A percentile compares a stretch with the other conserved stretches of the same genome.
Evolutionary conservation across 768 basidiomycete species (phyloP).

Genomic region (Pulveroboletus sp.): DNA sequence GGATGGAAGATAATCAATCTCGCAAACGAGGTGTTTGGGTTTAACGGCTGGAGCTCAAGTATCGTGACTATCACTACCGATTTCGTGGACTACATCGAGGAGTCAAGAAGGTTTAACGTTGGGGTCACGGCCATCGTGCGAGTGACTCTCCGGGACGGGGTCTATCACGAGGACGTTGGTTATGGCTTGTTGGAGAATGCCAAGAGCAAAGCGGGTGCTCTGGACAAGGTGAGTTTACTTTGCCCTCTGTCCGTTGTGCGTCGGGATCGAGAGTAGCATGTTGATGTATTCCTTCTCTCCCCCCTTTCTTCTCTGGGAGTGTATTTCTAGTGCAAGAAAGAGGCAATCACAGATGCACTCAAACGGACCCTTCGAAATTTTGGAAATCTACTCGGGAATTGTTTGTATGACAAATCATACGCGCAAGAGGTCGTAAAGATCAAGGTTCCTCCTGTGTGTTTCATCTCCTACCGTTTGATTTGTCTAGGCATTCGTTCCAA

Average conservation of each 20-base stretch:
- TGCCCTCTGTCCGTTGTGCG: not conserved
- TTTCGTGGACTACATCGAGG: slow-evolving; percentile 71
- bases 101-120: slow-evolving; percentile 58
- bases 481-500: not conserved
- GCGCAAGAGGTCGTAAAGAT: slow-evolving; percentile 82
- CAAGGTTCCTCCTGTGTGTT: slow-evolving; percentile 68
- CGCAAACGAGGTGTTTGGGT: slow-evolving; percentile 97
- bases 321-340: slow-evolving; percentile 83
- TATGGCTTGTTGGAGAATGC: slow-evolving; percentile 84
- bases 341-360: slow-evolving; percentile 91
- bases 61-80: slow-evolving; percentile 72
- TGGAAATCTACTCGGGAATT: slow-evolving; percentile 93
- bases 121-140: slow-evolving; percentile 83
- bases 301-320: too few relatives aligned
- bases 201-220: slow-evolving; percentile 75
- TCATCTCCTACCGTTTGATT: not conserved
- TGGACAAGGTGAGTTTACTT: slow-evolving; percentile 77
- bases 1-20: slow-evolving; percentile 98
- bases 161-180: slow-evolving; percentile 90
- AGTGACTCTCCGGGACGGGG: slow-evolving; percentile 84
- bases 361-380: slow-evolving; percentile 91
- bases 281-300: not conserved
- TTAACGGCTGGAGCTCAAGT: slow-evolving; percentile 90
- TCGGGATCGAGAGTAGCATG: not conserved
- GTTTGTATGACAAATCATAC: slow-evolving; percentile 94